phyloP scores from a whole-genome alignment of 2,329 filamentous ascomycete genomes.

The Sporothrix dimorphospora region DNA sequence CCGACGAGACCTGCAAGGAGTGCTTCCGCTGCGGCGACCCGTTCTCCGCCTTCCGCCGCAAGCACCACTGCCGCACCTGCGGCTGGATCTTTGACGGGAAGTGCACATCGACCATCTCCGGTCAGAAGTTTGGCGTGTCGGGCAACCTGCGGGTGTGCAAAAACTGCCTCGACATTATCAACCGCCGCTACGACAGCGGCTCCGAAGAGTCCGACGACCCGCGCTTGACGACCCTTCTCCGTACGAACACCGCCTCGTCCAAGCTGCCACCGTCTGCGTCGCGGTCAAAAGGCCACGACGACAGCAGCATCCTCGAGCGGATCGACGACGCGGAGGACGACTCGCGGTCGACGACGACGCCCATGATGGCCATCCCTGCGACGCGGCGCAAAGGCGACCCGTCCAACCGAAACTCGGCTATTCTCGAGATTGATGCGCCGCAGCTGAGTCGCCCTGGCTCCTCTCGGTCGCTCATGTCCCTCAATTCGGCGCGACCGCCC shows the following conservation, averaged over 20 bases:
- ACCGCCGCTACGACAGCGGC: conserved; percentile 81
- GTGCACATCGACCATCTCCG: conserved; percentile 89
- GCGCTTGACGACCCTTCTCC: conserved; percentile 67
- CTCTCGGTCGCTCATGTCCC: conserved; percentile 81
- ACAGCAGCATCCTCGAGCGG: conserved; percentile 47
- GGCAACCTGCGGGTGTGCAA: conserved; percentile 89
- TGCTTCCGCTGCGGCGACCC: conserved; percentile 90
- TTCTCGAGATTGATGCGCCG: conserved; percentile 86
- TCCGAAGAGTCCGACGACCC: conserved; percentile 85
- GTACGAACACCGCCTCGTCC: conserved; percentile 54
- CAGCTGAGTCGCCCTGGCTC: conserved; percentile 90
- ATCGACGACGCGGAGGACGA: conserved; percentile 53
- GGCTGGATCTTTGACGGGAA: conserved; percentile 99
- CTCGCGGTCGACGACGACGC: conserved; percentile 61
- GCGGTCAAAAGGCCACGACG: conserved; percentile 47
- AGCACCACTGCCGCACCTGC: conserved; percentile 94
- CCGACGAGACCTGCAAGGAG: conserved; percentile 95
- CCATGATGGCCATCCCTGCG: conserved; percentile 72
- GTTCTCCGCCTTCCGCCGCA: conserved; percentile 91
- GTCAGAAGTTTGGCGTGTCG: conserved; percentile 82
- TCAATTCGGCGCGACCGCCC: conserved; percentile 69
- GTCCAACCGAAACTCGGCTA: conserved; percentile 81
- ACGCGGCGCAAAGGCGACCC: conserved; percentile 66
- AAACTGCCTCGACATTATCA: conserved; percentile 88
- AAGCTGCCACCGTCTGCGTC: conserved; percentile 39